phyloP scores from a whole-genome alignment of 78 protist genomes.

The Reticulomyxa filosa region DNA sequence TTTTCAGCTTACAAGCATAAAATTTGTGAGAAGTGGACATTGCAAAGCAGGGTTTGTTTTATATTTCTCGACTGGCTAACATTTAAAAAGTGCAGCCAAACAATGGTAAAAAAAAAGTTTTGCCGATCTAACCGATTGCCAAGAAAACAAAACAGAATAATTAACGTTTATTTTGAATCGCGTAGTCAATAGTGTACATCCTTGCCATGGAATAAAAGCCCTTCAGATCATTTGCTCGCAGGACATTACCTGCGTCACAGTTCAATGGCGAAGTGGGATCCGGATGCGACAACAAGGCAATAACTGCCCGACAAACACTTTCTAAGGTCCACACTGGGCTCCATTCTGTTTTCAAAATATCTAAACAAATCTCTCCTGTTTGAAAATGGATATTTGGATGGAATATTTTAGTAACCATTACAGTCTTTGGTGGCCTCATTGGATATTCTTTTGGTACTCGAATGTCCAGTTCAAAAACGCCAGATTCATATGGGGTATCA shows the following conservation, averaged over 20 bases:
- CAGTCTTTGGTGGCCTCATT: neutral
- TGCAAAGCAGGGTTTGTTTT: too few relatives aligned
- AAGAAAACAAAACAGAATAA: too few relatives aligned
- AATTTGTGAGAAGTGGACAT: too few relatives aligned
- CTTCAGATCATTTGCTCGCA: neutral
- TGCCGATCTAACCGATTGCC: too few relatives aligned
- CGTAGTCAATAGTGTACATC: too few relatives aligned
- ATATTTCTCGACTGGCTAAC: too few relatives aligned
- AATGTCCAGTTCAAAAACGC: neutral
- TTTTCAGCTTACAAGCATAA: too few relatives aligned
- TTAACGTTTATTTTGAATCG: too few relatives aligned
- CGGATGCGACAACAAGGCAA: neutral
- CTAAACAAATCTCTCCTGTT: conserved; percentile 17
- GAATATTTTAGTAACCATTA: neutral
- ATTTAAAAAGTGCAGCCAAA: too few relatives aligned
- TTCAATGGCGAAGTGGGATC: conserved; percentile 4
- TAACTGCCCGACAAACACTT: neutral
- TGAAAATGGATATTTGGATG: conserved; percentile 5
- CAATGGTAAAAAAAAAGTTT: too few relatives aligned
- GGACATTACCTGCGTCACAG: conserved; percentile 1
- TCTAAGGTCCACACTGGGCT: conserved; percentile 14
- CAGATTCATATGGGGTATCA: neutral
- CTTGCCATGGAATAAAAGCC: conserved; percentile 1
- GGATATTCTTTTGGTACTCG: neutral
- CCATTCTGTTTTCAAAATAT: conserved; percentile 9